Percentiles rank a stretch among this genome's conserved stretches.
phyloP scores from a whole-genome alignment of 306 rosid species.

The Vigna reflexopilosa region DNA sequence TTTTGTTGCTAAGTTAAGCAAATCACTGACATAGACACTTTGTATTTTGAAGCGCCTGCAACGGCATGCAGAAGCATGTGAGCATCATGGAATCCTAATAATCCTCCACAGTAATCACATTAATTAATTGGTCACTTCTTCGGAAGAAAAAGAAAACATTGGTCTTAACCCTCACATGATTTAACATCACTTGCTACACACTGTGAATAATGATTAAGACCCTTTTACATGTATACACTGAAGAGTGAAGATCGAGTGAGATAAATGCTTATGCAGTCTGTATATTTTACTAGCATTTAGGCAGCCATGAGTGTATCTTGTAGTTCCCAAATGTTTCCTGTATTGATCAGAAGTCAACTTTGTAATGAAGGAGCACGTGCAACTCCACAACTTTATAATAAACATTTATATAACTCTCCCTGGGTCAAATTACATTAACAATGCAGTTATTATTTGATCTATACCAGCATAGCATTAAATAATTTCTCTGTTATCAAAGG shows the following conservation, averaged over 20 bases:
- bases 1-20: slow-evolving; percentile 44
- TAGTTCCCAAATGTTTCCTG: slow-evolving; percentile 53
- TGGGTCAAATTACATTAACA: slow-evolving; percentile 39
- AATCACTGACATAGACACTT: slow-evolving; percentile 26
- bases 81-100: slow-evolving; percentile 41
- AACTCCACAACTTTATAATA: neutral
- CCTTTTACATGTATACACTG: neutral
- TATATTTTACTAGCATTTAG: neutral
- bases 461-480: slow-evolving; percentile 11
- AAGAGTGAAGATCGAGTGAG: neutral
- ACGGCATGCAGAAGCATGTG: slow-evolving; percentile 54
- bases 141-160: neutral
- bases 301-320: slow-evolving; percentile 27
- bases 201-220: neutral
- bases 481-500: slow-evolving; percentile 24
- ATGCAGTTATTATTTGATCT: slow-evolving; percentile 14
- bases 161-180: slow-evolving; percentile 23
- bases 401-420: neutral
- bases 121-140: slow-evolving; percentile 12
- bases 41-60: slow-evolving; percentile 53
- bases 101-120: slow-evolving; percentile 2
- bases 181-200: neutral
- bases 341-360: slow-evolving; percentile 57
- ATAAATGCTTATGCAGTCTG: neutral
- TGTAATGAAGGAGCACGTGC: slow-evolving; percentile 53